Conservation (phyloP, 805 yeast species). For the Vanderwaltozyma verrucispora region DNA sequence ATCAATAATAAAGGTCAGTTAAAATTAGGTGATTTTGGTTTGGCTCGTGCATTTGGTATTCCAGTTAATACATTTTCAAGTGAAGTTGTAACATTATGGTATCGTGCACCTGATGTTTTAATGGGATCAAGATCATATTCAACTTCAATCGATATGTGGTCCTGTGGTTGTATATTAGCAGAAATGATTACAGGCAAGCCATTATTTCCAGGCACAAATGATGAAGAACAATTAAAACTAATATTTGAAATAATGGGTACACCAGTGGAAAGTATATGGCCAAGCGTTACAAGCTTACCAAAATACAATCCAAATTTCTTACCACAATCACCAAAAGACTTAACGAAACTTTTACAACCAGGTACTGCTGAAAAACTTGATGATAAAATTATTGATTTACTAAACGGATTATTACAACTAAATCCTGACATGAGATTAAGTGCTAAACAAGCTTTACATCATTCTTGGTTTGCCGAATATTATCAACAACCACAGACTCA, state of each 20-base stretch:
- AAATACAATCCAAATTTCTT: constrained; percentile 93
- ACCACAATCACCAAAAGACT: constrained; percentile 68
- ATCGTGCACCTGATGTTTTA: constrained; percentile 90
- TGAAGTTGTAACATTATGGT: constrained; percentile 97
- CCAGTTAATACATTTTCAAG: constrained; percentile 95
- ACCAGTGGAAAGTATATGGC: constrained; percentile 90
- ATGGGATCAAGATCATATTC: constrained; percentile 96
- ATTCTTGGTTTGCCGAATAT: constrained; percentile 30
- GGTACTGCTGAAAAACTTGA: constrained; percentile 21
- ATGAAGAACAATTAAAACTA: constrained; percentile 91
- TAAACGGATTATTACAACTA: constrained; percentile 35
- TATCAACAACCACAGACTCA: constrained; percentile 15
- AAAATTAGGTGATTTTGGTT: constrained; percentile 85
- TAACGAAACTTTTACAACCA: constrained; percentile 31
- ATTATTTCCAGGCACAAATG: constrained; percentile 93
- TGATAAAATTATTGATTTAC: constrained; percentile 21
- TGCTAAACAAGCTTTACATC: constrained; percentile 44
- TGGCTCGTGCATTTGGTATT: constrained; percentile 95
- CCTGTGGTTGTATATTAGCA: constrained; percentile 94
- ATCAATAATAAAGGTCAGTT: constrained; percentile 93
- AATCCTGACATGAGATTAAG: constrained; percentile 44
- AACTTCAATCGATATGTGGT: constrained; percentile 98
- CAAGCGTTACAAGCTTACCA: constrained; percentile 82
- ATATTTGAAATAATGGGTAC: constrained; percentile 90
- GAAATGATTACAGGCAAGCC: constrained; percentile 97